phyloP scores from a whole-genome alignment of 352 stramenopile genomes.

The Phytophthora hibernalis region DNA sequence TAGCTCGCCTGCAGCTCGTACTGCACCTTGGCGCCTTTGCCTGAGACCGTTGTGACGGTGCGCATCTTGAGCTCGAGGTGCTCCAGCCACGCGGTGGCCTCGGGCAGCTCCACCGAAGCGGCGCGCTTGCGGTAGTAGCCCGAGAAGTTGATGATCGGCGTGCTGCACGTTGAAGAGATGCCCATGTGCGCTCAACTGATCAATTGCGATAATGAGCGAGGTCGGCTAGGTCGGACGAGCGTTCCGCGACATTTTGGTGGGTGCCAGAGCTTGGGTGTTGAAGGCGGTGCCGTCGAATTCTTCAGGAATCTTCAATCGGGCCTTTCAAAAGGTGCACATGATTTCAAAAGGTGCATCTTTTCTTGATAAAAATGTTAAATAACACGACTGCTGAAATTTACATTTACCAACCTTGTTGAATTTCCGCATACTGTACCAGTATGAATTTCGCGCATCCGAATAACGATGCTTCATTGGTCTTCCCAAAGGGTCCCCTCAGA shows the following conservation, averaged over 20 bases:
- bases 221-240: not conserved
- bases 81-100: conserved; percentile 44
- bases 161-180: conserved; percentile 21
- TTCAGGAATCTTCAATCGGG: not conserved
- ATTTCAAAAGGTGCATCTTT: no score
- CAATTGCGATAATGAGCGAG: not conserved
- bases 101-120: conserved; percentile 36
- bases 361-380: no score
- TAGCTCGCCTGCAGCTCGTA: conserved; percentile 40
- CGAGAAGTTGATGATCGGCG: conserved; percentile 40
- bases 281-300: not conserved
- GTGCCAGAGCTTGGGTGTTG: not conserved
- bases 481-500: no score
- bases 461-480: no score
- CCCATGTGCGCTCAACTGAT: conserved; percentile 12
- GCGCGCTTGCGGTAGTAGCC: conserved; percentile 37
- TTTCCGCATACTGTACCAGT: no score
- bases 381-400: no score
- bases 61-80: conserved; percentile 34
- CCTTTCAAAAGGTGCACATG: no score
- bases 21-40: conserved; percentile 21
- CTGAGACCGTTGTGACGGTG: conserved; percentile 9
- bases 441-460: no score
- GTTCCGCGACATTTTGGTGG: conserved; percentile 3
- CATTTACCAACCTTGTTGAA: no score